Evolutionary conservation across 106 monocot genomes (phyloP).

Genomic region (Dactylorhiza incarnata): DNA sequence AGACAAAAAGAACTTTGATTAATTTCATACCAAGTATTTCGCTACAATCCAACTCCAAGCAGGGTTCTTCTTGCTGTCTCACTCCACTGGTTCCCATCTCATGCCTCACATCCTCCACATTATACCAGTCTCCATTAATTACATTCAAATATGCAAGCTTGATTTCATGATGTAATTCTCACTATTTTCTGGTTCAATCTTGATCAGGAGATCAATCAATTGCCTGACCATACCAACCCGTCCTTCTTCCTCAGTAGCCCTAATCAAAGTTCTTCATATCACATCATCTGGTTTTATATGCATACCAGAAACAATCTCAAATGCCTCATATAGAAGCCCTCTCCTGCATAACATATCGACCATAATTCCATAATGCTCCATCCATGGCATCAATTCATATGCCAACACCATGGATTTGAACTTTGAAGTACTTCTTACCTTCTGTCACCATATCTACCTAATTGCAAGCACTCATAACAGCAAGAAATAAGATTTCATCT

Average conservation of each 20-base stretch:
- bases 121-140: conserved; percentile 36
- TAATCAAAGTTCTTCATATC: conserved; percentile 23
- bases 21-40: too few relatives aligned
- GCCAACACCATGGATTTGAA: conserved; percentile 39
- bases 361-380: conserved; percentile 39
- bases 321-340: conserved; percentile 37
- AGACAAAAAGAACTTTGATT: too few relatives aligned
- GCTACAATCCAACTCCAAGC: conserved; percentile 36
- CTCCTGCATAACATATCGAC: conserved; percentile 44
- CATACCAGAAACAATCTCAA: conserved; percentile 27
- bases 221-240: conserved; percentile 34
- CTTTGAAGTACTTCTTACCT: conserved; percentile 39
- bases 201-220: conserved; percentile 23
- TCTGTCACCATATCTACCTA: conserved; percentile 37
- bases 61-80: conserved; percentile 27
- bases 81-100: conserved; percentile 27
- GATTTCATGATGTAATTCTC: conserved; percentile 38
- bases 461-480: conserved; percentile 43
- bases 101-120: conserved; percentile 26
- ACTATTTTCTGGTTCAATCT: conserved; percentile 22
- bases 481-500: conserved; percentile 29
- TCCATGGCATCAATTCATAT: conserved; percentile 22
- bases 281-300: conserved; percentile 28
- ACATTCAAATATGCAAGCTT: conserved; percentile 16
- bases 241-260: conserved; percentile 14